Conservation (phyloP, 805 yeast genomes). For the Crinitomyces ghanaensis region DNA sequence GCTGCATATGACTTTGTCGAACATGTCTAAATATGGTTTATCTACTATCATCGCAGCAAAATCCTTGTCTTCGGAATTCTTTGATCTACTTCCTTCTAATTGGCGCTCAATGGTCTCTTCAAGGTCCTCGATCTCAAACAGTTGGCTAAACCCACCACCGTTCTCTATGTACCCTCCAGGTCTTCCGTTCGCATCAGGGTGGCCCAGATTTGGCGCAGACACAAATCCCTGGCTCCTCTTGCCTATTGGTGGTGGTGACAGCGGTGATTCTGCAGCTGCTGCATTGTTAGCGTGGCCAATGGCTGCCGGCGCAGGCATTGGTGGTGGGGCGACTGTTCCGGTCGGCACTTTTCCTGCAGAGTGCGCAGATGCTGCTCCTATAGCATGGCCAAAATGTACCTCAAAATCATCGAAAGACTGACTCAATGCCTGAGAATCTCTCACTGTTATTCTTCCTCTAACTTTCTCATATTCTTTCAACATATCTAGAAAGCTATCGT, state of each 20-base stretch:
- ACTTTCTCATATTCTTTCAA: slow-evolving; percentile 42
- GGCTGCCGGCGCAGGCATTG: too few relatives aligned
- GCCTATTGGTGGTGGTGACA: slow-evolving; percentile 21
- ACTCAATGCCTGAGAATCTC: slow-evolving; percentile 41
- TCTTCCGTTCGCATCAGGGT: too few relatives aligned
- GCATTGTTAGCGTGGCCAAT: too few relatives aligned
- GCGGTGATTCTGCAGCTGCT: slow-evolving; percentile 14
- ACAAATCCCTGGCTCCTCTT: too few relatives aligned
- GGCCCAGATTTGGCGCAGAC: too few relatives aligned
- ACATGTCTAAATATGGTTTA: slow-evolving; percentile 41
- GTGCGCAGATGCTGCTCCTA: slow-evolving; percentile 27
- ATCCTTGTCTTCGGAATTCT: neutral
- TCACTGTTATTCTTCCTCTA: slow-evolving; percentile 36
- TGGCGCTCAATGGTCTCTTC: slow-evolving; percentile 18
- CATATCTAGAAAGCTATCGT: slow-evolving; percentile 36
- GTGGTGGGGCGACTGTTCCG: too few relatives aligned
- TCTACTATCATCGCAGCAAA: slow-evolving; percentile 20
- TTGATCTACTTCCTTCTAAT: slow-evolving; percentile 5
- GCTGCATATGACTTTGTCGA: slow-evolving; percentile 48
- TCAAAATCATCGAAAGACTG: slow-evolving; percentile 42
- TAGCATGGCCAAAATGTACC: slow-evolving; percentile 38
- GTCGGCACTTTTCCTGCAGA: too few relatives aligned
- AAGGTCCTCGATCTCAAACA: slow-evolving; percentile 29
- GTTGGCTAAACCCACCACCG: slow-evolving; percentile 17
- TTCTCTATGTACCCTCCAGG: too few relatives aligned